Conservation (phyloP, 2,329 filamentous ascomycete genomes). For the Nigrospora osmanthi region DNA sequence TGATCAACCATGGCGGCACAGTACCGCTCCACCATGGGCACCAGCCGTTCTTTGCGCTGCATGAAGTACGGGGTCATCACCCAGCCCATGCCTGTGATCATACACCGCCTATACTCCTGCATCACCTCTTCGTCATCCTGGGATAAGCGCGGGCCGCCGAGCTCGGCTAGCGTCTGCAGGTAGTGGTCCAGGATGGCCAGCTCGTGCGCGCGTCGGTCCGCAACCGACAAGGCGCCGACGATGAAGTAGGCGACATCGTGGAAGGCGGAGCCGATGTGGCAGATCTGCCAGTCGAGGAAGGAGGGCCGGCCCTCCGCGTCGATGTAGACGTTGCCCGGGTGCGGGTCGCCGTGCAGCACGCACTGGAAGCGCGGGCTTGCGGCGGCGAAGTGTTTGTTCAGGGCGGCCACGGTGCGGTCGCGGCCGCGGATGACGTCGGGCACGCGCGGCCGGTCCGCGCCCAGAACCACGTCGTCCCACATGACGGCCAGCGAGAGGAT, state of each 20-base stretch:
- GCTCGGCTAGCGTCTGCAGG: conserved; percentile 19
- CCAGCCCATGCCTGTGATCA: conserved; percentile 23
- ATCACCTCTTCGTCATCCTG: conserved; percentile 19
- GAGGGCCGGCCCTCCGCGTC: conserved; percentile 22
- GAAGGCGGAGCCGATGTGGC: conserved; percentile 31
- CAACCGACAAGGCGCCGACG: conserved; percentile 26
- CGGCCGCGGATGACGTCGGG: conserved; percentile 28
- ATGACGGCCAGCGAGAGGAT: conserved; percentile 21
- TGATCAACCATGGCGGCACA: conserved; percentile 27
- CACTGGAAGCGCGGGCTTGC: conserved; percentile 28
- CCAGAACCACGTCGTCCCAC: conserved; percentile 22
- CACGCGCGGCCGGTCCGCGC: conserved; percentile 19
- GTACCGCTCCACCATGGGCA: conserved; percentile 21
- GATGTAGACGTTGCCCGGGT: conserved; percentile 34
- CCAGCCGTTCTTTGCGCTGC: conserved; percentile 26
- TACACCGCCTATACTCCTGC: conserved; percentile 21
- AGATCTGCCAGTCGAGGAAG: conserved; percentile 33
- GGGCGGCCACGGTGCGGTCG: conserved; percentile 21
- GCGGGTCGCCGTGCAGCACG: conserved; percentile 33
- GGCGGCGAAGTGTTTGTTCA: conserved; percentile 25
- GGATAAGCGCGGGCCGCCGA: conserved; percentile 23
- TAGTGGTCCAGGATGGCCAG: conserved; percentile 28
- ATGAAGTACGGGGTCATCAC: conserved; percentile 17
- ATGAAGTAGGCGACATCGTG: conserved; percentile 34
- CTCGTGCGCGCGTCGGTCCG: conserved; percentile 30